Base-by-base conservation (phyloP, 2,329 filamentous ascomycete genomes). In the Aaosphaeria pasadenensis region DNA sequence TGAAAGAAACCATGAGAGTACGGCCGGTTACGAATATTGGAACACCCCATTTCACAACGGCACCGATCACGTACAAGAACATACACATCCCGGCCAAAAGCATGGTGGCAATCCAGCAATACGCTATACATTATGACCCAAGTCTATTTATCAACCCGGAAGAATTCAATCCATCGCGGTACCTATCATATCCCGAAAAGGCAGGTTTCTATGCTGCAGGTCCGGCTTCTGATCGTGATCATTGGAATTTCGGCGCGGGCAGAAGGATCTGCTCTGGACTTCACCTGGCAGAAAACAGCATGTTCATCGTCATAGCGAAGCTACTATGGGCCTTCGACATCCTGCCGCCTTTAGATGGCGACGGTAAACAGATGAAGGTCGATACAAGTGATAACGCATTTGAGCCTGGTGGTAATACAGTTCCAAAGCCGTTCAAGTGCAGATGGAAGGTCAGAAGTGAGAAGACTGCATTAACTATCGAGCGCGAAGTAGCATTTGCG, bases 311-410 rank as follows among this genome's bases (percentile, higher is more conserved):
- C 31, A 57, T 76, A 7, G 75, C 71, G 0, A 76, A 76, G 39
- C 59, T 71, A 0, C 55, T 84, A 2, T 73, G 80, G 1, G 74
- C 71, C 0, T 81, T 82, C 45, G 64, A 71, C 7, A 66, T 80
- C 5, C 45, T 53, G 13, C 74, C 75, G 46, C 58, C 60, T 0
- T 17, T 72, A 13, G 66, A 68, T 32, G 45, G 49, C 11, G 53
- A 67, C 1, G 77, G 71, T 0, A 62, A 50, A 7, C 69, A 71
- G 39, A 53, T 72, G 0, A 66, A 64, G 7, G 53, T 71, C 9
- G 67, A 71, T 54, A 45, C 63, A 5, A 59, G 60, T 32, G 69
- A 72, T 47, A 56, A 61, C 28, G 68, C 68, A 4, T 71, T 66
- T 47, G 55, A 61, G 47, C 43, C 58, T 2, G 67, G 62, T 1